These are phyloP conservation scores for Candida lessepsii DNA, from an alignment of 805 yeast species.

Conservation along the genomic window DNA sequence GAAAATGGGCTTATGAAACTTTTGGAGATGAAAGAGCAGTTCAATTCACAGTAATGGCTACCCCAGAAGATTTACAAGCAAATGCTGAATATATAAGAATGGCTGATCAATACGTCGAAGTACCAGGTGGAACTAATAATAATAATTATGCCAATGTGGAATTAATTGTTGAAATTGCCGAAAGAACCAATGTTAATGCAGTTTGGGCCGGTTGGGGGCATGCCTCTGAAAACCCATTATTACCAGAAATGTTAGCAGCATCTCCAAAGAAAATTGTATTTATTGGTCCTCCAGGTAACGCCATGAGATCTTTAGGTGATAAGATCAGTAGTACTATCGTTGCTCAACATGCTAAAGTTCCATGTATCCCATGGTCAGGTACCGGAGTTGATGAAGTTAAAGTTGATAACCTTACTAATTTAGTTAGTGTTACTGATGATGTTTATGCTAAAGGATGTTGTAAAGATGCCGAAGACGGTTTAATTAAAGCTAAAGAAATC, in stretches of 20 bases:
- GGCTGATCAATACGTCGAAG: conserved; percentile 98
- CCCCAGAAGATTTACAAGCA: conserved; percentile 97
- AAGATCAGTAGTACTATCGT: conserved; percentile 97
- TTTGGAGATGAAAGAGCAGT: conserved; percentile 94
- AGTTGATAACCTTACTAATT: conserved; percentile 63
- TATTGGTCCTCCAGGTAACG: conserved; percentile 99
- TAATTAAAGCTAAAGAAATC: conserved; percentile 75
- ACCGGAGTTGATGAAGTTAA: conserved; percentile 87
- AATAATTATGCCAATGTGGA: conserved; percentile 98
- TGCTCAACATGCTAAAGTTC: conserved; percentile 97
- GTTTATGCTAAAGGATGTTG: conserved; percentile 89
- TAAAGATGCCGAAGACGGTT: conserved; percentile 81
- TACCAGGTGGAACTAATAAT: conserved; percentile 99
- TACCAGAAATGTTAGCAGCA: conserved; percentile 93
- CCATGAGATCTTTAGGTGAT: conserved; percentile 99
- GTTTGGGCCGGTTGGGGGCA: conserved; percentile 99
- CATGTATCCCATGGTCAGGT: conserved; percentile 99
- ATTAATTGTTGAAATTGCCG: conserved; percentile 94
- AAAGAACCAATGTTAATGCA: conserved; percentile 93
- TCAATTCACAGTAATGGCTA: conserved; percentile 96
- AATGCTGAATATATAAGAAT: conserved; percentile 97
- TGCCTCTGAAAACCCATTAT: conserved; percentile 95
- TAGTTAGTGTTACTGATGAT: conserved; percentile 86
- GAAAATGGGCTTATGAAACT: conserved; percentile 99
- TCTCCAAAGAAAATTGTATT: conserved; percentile 87